Base-by-base conservation (phyloP, 305 asterid species). In the Withania somnifera region DNA sequence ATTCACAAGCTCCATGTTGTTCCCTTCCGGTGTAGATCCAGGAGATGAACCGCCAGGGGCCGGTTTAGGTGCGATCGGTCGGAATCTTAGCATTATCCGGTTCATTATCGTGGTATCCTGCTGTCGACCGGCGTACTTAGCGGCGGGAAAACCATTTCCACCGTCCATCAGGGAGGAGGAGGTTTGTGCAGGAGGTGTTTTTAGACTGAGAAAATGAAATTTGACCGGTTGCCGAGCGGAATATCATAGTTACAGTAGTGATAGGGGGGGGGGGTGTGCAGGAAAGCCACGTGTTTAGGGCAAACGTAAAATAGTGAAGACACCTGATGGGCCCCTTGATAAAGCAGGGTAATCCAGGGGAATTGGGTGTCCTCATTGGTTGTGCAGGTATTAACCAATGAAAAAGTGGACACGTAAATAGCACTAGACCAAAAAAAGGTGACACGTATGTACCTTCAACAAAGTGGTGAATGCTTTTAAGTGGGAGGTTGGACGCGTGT, bases 401-500 rank as follows among this genome's bases (percentile, higher is more conserved):
- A 3, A 80, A 79, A 60, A 5, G 51, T 11, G 82, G 83, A 87
- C 92, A 86, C 66, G 64, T 83, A 83, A 26, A 87, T 6, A 28
- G 85, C 87, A 83, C 87, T 86, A 79, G 58, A 3, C n/a, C n/a
- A 11, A 64, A 61, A 53, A 83, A 20, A 54, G 80, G 45, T 51
- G 82, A 69, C 86, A 77, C 83, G 83, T 78, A 78, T 17, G 82
- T 53, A 66, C 85, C 11, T 68, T 61, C 3, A 52, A 17, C 75
- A 83, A 24, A 82, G 83, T 83, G 83, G 83, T 66, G 68, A 63
- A 79, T 78, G 10, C 86, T 77, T 77, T 28, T 77, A 20, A 28
- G 85, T 83, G 40, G 63, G 78, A 64, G 77, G 42, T 47, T 32
- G 19, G 87, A 89, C 90, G 88, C 92, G 89, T 89, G 88, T 83